Evolutionary conservation across 345 rosid genomes (phyloP).

Genomic region (Cardamine occulta): DNA sequence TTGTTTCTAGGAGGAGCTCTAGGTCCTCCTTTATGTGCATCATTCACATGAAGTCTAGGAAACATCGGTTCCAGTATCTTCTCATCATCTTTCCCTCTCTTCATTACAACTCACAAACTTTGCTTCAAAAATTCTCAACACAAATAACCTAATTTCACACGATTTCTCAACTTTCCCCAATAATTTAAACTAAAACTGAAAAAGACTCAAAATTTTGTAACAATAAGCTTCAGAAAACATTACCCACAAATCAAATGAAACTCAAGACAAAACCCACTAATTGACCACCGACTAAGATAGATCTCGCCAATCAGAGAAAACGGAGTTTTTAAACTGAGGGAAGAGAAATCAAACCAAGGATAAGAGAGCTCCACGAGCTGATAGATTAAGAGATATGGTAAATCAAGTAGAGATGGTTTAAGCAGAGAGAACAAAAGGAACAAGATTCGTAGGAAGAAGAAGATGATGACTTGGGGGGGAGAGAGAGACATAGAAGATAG

Average conservation of each 20-base stretch:
- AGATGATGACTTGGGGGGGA: slow-evolving; percentile 20
- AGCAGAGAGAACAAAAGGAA: slow-evolving; percentile 5
- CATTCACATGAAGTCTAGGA: slow-evolving; percentile 91
- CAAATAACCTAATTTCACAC: slow-evolving; percentile 27
- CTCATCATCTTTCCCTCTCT: slow-evolving; percentile 77
- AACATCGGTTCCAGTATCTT: slow-evolving; percentile 80
- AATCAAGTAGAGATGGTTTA: slow-evolving; percentile 1
- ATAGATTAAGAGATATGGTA: neutral
- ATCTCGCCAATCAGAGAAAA: slow-evolving; percentile 23
- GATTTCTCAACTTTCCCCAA: neutral
- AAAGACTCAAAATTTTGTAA: neutral
- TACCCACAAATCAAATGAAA: slow-evolving; percentile 9
- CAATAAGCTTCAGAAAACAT: neutral
- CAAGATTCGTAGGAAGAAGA: slow-evolving; percentile 23
- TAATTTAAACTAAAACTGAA: neutral
- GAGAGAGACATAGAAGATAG: slow-evolving; percentile 22
- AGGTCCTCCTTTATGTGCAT: slow-evolving; percentile 89
- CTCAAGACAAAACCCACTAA: neutral
- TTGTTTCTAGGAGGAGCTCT: slow-evolving; percentile 98
- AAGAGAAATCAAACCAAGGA: neutral
- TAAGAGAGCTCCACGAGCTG: neutral
- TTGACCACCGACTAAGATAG: slow-evolving; percentile 21
- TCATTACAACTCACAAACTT: slow-evolving; percentile 49
- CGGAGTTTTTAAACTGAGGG: neutral
- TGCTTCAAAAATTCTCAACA: slow-evolving; percentile 8